Evolutionary conservation across 306 rosid species (phyloP), one percentile per base, ranked within the genome.

Genomic region (Glycyrrhiza uralensis): DNA sequence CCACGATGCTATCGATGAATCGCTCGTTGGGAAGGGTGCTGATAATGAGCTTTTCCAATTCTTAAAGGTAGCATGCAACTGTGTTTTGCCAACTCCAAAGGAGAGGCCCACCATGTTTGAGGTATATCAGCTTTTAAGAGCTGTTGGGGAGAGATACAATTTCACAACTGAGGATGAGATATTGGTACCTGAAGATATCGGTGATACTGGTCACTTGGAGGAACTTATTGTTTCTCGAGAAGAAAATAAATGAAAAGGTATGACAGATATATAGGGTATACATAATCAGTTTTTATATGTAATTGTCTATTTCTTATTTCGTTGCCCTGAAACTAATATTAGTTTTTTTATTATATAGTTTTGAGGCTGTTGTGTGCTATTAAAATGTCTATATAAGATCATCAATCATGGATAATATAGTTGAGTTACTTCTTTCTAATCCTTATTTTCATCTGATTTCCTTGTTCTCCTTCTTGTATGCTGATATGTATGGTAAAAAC

Each of bases 51-150:
- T 91, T 77, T 86, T 89, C 85, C 97, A 94, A 80, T 89, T 94
- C 76, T 91, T 94, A 18, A 94, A 91, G 86, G 88, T 91, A 18
- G 96, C 92, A 3, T 84, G 86, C 71, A 94, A 71, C 45, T 94
- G 98, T 72, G 95, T 94, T 56, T 39, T 33, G 5, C 60, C 71
- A 65, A 76, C 51, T 71, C 60, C 87, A 46, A 94, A 91, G 89
- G 97, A 94, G 83, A 89, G 98, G 77, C 96, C 98, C 1, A 85
- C 97, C 18, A 87, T 94, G 98, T 94, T 91, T 81, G 98, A 94
- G 84, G 95, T 94, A 5, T 91, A 89, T 84, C 98, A 94, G 74
- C 81, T 94, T 84, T 81, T 94, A 47, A 85, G 92, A 85, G 89
- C 97, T 60, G 82, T 94, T 33, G 98, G 98, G 7, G 76, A 72